Evolutionary conservation across 352 stramenopile species (phyloP).

Genomic region (Globisporangium carolinianum): DNA sequence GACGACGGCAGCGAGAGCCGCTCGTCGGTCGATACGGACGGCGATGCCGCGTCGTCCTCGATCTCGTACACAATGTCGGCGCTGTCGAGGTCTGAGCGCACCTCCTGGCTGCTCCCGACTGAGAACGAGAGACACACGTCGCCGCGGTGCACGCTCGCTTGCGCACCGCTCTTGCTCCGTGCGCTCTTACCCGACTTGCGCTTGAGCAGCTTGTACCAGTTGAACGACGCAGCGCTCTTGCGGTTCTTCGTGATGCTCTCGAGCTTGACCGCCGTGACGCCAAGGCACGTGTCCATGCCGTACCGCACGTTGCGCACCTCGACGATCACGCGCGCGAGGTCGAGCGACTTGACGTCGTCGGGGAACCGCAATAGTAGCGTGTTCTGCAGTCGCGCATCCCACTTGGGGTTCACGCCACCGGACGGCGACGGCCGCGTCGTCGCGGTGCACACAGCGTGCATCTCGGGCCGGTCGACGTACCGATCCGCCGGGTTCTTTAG

Average conservation of each 20-base stretch:
- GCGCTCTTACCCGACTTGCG: constrained; percentile 55
- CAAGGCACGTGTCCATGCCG: constrained; percentile 79
- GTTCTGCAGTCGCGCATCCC: constrained; percentile 70
- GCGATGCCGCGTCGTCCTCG: constrained; percentile 20
- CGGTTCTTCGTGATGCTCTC: constrained; percentile 74
- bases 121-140: constrained; percentile 77
- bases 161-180: constrained; percentile 31
- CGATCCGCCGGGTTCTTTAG: constrained; percentile 78
- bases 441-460: constrained; percentile 65
- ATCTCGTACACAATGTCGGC: constrained; percentile 23
- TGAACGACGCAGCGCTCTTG: constrained; percentile 72
- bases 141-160: constrained; percentile 61
- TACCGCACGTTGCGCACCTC: constrained; percentile 83
- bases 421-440: constrained; percentile 76
- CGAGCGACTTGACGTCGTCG: constrained; percentile 43
- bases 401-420: constrained; percentile 65
- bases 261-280: constrained; percentile 75
- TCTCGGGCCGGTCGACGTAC: constrained; percentile 71
- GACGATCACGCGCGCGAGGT: constrained; percentile 75
- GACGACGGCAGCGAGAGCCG: constrained; percentile 22
- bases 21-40: constrained; percentile 16
- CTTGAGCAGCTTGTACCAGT: constrained; percentile 86
- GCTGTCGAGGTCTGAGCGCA: constrained; percentile 57
- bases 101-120: constrained; percentile 75
- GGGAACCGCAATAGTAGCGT: constrained; percentile 72